Evolutionary conservation across 2,329 filamentous ascomycete species (phyloP), one percentile per base, ranked within the genome.

Genomic region (Colletotrichum sojae): DNA sequence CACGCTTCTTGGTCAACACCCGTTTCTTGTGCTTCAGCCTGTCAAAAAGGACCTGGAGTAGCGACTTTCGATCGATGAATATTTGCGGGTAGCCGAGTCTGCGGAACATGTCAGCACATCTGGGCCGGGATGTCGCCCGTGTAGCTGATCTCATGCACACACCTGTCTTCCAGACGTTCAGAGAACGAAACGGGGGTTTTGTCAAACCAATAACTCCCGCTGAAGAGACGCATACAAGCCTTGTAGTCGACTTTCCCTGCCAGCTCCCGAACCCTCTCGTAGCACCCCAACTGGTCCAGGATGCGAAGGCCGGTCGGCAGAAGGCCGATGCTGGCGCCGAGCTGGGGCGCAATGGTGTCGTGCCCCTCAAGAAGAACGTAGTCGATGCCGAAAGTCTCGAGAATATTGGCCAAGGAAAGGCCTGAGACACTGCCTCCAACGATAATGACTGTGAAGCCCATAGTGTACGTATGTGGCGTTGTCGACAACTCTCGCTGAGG

Each of bases 341-440:
- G 75, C 31, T 81, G 76, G 0, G 85, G 85, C 0, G 81, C 80
- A 22, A 87, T 81, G 0, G 78, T 73, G 0, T 68, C 16, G 46
- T 82, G 74, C 0, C 76, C 75, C 71, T 89, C 86, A 0, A 89
- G 77, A 0, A 88, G 66, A 3, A 85, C 66, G 71, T 83, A 88
- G 67, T 87, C 81, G 64, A 89, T 83, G 36, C 73, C 75, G 40
- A 82, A 76, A 57, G 74, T 75, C 64, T 87, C 79, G 1, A 88
- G 79, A 70, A 81, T 80, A 43, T 71, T 72, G 36, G 73, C 73
- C 18, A 75, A 65, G 2, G 71, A 63, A 5, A 76, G 66, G 4
- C 86, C 86, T 2, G 81, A 78, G n/a, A 88, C 75, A 49, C 82
- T 80, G 3, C 83, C 86, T 18, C 85, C 85, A 1, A 78, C 82